These are phyloP conservation scores for Hypoxylon sp. DNA, from an alignment of 2,329 filamentous ascomycete genomes.

Conservation along the genomic window DNA sequence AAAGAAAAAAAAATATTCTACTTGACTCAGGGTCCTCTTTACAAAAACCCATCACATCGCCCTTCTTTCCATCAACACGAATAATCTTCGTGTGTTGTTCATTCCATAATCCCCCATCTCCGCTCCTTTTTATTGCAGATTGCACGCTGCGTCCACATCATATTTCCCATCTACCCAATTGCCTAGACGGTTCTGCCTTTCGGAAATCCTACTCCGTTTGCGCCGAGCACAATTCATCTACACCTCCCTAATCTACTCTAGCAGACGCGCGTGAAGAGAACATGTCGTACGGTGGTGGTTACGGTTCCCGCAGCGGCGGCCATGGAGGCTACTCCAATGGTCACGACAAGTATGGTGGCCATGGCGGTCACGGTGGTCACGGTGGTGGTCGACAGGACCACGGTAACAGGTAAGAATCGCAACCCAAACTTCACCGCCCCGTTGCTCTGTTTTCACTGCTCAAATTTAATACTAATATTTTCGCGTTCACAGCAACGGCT, in stretches of 20 bases:
- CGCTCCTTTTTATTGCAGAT: slow-evolving; percentile 52
- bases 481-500: slow-evolving; percentile 63
- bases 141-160: slow-evolving; percentile 42
- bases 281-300: slow-evolving; percentile 79
- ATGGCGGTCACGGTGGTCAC: slow-evolving; percentile 48
- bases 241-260: slow-evolving; percentile 31
- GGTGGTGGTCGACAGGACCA: slow-evolving; percentile 60
- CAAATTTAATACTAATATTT: slow-evolving; percentile 58
- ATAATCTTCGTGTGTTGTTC: slow-evolving; percentile 27
- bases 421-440: slow-evolving; percentile 2
- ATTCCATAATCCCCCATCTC: slow-evolving; percentile 38
- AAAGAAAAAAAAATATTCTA: slow-evolving; percentile 48
- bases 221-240: slow-evolving; percentile 44
- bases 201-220: slow-evolving; percentile 34
- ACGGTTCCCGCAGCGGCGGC: slow-evolving; percentile 60
- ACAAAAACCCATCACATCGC: slow-evolving; percentile 45
- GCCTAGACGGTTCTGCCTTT: not conserved
- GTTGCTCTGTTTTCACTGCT: slow-evolving; percentile 48
- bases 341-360: slow-evolving; percentile 44
- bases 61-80: slow-evolving; percentile 44
- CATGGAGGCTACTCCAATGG: slow-evolving; percentile 54
- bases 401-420: slow-evolving; percentile 54
- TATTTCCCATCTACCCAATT: slow-evolving; percentile 22
- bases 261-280: slow-evolving; percentile 44
- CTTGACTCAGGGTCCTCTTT: slow-evolving; percentile 50